A percentile compares a stretch with the other conserved stretches of the same genome.
Evolutionary conservation across 768 basidiomycete genomes (phyloP).

Genomic region (Atractiella rhizophila): DNA sequence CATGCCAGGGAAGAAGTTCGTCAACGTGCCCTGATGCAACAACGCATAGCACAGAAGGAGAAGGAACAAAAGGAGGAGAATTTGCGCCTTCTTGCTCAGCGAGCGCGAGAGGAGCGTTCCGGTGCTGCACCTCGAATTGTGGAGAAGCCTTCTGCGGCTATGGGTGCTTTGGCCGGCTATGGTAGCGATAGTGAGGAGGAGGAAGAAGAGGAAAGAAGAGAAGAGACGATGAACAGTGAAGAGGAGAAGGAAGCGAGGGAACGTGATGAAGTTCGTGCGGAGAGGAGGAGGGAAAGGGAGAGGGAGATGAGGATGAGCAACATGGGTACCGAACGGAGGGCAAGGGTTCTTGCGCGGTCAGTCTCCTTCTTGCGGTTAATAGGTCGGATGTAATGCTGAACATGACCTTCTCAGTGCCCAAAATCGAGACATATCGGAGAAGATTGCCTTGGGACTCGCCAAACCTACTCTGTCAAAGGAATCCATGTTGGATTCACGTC

Average conservation of each 20-base stretch:
- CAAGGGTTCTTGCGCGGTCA: conserved; percentile 68
- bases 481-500: conserved; percentile 81
- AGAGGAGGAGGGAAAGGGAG: conserved; percentile 81
- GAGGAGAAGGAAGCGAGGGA: conserved; percentile 45
- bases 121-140: conserved; percentile 28
- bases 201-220: conserved; percentile 23
- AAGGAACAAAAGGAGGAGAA: conserved; percentile 93
- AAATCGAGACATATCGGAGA: conserved; percentile 97
- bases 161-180: conserved; percentile 54
- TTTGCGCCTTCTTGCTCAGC: conserved; percentile 72
- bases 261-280: conserved; percentile 67
- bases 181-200: conserved; percentile 25
- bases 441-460: conserved; percentile 87
- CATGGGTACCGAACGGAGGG: conserved; percentile 90
- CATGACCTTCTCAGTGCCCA: conserved; percentile 32
- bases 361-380: conserved; percentile 8
- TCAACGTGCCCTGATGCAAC: conserved; percentile 89
- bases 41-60: conserved; percentile 94
- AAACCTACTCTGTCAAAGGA: conserved; percentile 93
- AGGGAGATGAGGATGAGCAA: conserved; percentile 96
- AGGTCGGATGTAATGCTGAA: not conserved
- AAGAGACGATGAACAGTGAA: conserved; percentile 24
- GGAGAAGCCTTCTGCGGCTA: conserved; percentile 55
- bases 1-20: conserved; percentile 96
- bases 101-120: conserved; percentile 76